Base-by-base conservation (phyloP, 2,329 filamentous ascomycete species). In the Apiospora arundinis region DNA sequence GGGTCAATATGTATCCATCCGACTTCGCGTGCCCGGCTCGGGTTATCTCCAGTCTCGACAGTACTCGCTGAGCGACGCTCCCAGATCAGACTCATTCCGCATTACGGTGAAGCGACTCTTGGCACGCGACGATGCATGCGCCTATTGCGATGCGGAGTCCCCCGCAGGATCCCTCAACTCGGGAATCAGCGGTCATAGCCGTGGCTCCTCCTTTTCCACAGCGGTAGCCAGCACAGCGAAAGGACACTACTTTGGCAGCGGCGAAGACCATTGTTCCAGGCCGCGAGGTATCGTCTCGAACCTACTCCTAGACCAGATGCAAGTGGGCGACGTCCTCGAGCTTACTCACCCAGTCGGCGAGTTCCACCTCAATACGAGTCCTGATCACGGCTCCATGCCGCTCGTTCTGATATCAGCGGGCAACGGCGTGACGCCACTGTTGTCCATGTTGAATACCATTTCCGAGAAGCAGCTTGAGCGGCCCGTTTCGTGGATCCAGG, bases 1-100 rank as follows among this genome's bases (percentile, higher is more conserved):
- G 0, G 93, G 93, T 46, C 92, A 95, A 81, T 95, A 94, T 78
- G 86, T 93, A 72, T 92, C 91, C 0, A 81, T 94, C 66, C 87
- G 87, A 68, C 80, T 91, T 9, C 83, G 86, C 68, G 86, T 92
- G 0, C 87, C 89, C 1, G 82, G 84, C 0, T 63, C 56, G 32
- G 87, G 88, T 32, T 88, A 90, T 78, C 81, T 85, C 74, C 92
- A 95, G 80, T 86, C 89, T 23, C 85, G 92, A 44, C 92, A 94
- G 80, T 95, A 94, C 82, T 93, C 91, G 37, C 85, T 95, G 73
- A 92, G 89, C 76, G 91, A 93, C 74, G 85, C 88, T 68, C 91
- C 90, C 2, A 83, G 84, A 2, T 82, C 86, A 11, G 85, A 89
- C 68, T 88, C 91, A 80, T 92, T 93, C 81, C 89, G 92, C 42